phyloP scores from a whole-genome alignment of 2,329 filamentous ascomycete genomes.

The Microsporum audouinii region DNA sequence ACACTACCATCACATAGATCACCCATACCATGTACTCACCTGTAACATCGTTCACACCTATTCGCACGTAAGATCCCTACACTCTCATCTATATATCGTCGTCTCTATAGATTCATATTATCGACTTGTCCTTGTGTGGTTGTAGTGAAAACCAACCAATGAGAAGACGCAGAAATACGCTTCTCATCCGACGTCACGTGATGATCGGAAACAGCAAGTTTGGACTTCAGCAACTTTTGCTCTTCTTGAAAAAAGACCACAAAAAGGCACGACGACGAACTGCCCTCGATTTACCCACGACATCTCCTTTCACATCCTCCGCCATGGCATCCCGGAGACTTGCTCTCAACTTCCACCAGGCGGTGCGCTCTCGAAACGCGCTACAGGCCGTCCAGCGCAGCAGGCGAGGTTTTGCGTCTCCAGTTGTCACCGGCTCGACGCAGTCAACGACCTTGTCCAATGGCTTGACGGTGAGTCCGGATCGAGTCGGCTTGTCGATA shows the following conservation, averaged over 20 bases:
- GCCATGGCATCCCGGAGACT: slow-evolving; percentile 94
- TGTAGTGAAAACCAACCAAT: not conserved
- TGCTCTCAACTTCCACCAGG: slow-evolving; percentile 85
- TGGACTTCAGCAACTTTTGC: slow-evolving; percentile 35
- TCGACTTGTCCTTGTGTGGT: not conserved
- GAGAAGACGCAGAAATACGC: not conserved
- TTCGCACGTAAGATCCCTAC: too few relatives aligned
- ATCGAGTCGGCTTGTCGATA: slow-evolving; percentile 15
- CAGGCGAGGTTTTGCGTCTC: slow-evolving; percentile 81
- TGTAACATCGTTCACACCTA: too few relatives aligned
- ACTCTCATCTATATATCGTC: not conserved
- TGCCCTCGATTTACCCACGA: slow-evolving; percentile 40
- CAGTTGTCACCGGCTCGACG: slow-evolving; percentile 60
- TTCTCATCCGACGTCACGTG: slow-evolving; percentile 27
- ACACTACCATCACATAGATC: too few relatives aligned
- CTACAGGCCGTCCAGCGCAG: slow-evolving; percentile 66
- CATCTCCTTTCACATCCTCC: slow-evolving; percentile 27
- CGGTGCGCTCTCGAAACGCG: slow-evolving; percentile 76
- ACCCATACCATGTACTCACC: too few relatives aligned
- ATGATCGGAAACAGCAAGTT: slow-evolving; percentile 37
- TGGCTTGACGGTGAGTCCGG: slow-evolving; percentile 67
- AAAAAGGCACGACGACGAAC: slow-evolving; percentile 16
- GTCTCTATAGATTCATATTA: not conserved
- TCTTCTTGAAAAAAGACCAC: slow-evolving; percentile 21
- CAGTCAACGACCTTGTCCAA: slow-evolving; percentile 95